Base-by-base conservation (phyloP, 768 basidiomycete genomes). In the Rhodotorula taiwanensis region DNA sequence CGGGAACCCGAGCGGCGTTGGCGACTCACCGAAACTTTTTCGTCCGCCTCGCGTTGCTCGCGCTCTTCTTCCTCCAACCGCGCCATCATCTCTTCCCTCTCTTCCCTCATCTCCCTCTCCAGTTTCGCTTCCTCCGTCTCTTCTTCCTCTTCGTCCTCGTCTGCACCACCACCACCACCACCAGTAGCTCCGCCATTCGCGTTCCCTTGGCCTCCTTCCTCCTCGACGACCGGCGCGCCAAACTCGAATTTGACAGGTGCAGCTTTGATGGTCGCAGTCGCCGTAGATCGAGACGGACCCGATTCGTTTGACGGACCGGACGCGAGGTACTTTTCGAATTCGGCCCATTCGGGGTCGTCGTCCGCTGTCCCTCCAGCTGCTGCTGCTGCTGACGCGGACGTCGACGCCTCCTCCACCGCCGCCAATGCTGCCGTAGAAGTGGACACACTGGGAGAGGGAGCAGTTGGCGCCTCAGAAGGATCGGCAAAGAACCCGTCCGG, bases 401-500 rank as follows among this genome's bases (percentile, higher is more conserved):
- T 43, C 21, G 7, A 7, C 42, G 13, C 42, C 42, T 23, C 20
- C 42, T 43, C 15, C 42, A 14, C 7, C 42, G 15, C 13, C 42
- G 30, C 30, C 20, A 18, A 7, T 28, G 2, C 34, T n/a, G 47
- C 8, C 13, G 58, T 30, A 28, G 14, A 7, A 44, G 20, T 2
- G 52, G 25, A n/a, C 33, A 31, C 4, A 21, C 31, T 33, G 27
- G 44, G 1, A 33, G 51, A 4, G 30, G n/a, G n/a, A n/a, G n/a
- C 25, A n/a, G n/a, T n/a, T 0, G 56, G 58, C 3, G 59, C 64
- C 5, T 47, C 27, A 0, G 48, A 28, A 2, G 64, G 59, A 36
- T 60, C 58, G 42, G 64, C 48, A 25, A 65, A 65, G 64, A 65
- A 65, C 34, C 28, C 58, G 23, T 47, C 34, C 4, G 58, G 64